Percentiles rank a stretch among this genome's conserved stretches.
phyloP scores from a whole-genome alignment of 371 early-diverging fungal species.

The Mucor velutinosus region DNA sequence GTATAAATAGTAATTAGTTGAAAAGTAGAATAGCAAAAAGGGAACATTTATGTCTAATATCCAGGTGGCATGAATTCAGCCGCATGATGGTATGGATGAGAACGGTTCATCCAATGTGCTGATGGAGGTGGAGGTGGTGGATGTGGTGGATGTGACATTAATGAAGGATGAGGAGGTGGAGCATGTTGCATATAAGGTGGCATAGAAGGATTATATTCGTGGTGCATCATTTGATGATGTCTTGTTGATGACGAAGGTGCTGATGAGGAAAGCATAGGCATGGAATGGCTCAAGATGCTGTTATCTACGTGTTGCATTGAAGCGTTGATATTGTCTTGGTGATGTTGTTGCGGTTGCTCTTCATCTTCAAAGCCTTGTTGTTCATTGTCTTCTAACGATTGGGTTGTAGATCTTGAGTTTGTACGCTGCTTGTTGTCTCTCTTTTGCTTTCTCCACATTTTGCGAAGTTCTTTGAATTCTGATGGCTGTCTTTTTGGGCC shows the following conservation, averaged over 20 bases:
- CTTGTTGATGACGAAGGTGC: neutral
- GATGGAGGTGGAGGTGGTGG: slow-evolving; percentile 7
- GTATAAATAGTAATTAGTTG: neutral
- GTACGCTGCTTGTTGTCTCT: slow-evolving; percentile 35
- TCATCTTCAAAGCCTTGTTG: neutral
- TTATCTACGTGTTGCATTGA: neutral
- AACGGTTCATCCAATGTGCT: slow-evolving; percentile 7
- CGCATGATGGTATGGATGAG: neutral
- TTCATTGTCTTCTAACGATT: slow-evolving; percentile 2
- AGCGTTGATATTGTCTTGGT: neutral
- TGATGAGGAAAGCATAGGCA: neutral
- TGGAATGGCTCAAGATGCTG: slow-evolving; percentile 7
- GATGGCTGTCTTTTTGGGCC: slow-evolving; percentile 49
- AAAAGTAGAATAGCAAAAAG: neutral
- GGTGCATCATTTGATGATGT: neutral
- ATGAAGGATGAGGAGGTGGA: neutral
- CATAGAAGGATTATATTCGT: slow-evolving; percentile 9
- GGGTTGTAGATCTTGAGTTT: slow-evolving; percentile 1
- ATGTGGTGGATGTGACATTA: slow-evolving; percentile 3
- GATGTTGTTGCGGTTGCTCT: neutral
- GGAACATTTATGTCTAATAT: neutral
- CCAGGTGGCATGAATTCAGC: slow-evolving; percentile 14
- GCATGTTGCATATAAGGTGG: slow-evolving; percentile 18
- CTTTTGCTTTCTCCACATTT: slow-evolving; percentile 55
- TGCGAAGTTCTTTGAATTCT: slow-evolving; percentile 70